Conservation (phyloP, 139 green algal genomes). For the Asterochloris sp. region DNA sequence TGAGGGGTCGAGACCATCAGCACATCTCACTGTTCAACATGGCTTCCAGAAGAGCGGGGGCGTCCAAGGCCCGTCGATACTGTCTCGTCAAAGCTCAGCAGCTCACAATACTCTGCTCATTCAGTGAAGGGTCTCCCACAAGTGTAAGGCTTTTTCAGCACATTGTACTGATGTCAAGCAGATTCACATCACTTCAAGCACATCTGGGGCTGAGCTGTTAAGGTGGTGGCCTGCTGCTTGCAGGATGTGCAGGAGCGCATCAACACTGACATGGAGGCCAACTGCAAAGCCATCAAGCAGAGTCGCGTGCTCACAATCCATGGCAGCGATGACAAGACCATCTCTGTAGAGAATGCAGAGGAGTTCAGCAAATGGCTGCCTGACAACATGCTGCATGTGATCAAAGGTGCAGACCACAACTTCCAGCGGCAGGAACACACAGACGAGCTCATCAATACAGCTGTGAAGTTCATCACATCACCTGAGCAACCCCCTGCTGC, state of each 20-base stretch:
- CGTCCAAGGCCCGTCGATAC: background rate
- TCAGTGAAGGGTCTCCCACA: background rate
- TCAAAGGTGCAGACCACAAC: conserved; percentile 14
- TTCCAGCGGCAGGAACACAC: background rate
- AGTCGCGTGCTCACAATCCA: conserved; percentile 14
- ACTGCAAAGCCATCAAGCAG: conserved; percentile 4
- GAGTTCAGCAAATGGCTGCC: background rate
- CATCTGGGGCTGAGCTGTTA: background rate
- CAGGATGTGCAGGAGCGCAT: conserved; percentile 14
- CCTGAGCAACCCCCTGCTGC: background rate
- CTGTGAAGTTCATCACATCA: conserved; percentile 2
- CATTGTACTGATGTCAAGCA: background rate
- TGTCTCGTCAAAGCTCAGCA: background rate
- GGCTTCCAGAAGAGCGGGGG: background rate
- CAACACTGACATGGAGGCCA: background rate
- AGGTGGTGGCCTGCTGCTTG: background rate
- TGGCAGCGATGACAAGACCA: conserved; percentile 5
- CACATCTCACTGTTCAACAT: too few relatives aligned
- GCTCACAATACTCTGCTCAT: background rate
- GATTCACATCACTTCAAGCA: background rate
- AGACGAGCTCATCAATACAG: background rate
- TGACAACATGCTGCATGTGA: conserved; percentile 1
- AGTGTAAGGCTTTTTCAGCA: background rate
- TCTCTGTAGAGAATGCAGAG: conserved; percentile 2
- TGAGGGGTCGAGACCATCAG: background rate